Base-by-base conservation (phyloP, 1,284 basidiomycete genomes). In the Leccinum fuscescens region DNA sequence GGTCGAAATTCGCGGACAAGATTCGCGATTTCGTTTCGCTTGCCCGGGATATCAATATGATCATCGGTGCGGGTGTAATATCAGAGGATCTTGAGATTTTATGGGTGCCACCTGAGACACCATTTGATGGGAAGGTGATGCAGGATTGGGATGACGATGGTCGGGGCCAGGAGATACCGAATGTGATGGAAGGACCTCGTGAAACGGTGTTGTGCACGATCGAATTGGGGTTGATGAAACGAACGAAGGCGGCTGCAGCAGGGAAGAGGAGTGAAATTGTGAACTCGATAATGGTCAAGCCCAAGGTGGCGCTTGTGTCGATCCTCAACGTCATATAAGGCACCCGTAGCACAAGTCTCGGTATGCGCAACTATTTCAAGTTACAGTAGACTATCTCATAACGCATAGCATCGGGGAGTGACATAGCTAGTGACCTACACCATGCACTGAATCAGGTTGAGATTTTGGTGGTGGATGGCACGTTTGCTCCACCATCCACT, bases 71-170 rank as follows among this genome's bases (percentile, higher is more conserved):
- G 24, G 66, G 65, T 7, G 52, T 68, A 12, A 20, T 68, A 8
- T 65, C 62, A 7, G 65, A 67, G 8, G 67, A 68, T 33, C 65
- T 68, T 24, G 62, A 62, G 7, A 57, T 66, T 11, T 4, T 64
- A 24, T 54, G 48, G 14, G 35, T 55, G 1, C 49, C 24, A 54
- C 66, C 66, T 4, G 64, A 55, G 9, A 7, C 15, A 1, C 3
- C 1, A 3, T 68, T 64, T 9, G 50, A 68, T 3, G 55, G 56
- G 12, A 58, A 46, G 46, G 12, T 4, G 42, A 66, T 65, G 64
- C 66, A 66, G 14, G 66, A 66, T 29, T 50, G 31, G 12, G 52
- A 67, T 3, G 64, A 56, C 9, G 54, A 63, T 20, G 66, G 57
- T n/a, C n/a, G n/a, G 17, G 29, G 4, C 0, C 59, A 48, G 22